Evolutionary conservation across 768 basidiomycete genomes (phyloP).

Genomic region (Strobilomyces confusus): DNA sequence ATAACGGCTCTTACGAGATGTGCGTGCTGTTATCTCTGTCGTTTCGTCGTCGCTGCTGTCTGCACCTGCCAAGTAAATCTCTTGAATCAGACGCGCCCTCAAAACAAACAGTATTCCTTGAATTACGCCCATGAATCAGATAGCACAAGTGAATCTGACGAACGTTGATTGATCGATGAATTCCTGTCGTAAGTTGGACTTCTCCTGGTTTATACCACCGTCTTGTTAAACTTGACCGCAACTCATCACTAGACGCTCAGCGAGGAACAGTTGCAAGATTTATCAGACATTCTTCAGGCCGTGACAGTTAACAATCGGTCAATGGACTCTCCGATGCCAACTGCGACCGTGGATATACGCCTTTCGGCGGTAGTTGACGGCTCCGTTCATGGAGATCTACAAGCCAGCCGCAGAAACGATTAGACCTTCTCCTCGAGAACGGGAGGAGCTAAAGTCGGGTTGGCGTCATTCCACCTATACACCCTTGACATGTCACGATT

Average conservation of each 20-base stretch:
- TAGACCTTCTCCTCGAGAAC: too few relatives aligned
- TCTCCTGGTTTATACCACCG: too few relatives aligned
- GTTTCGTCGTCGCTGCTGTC: slow-evolving; percentile 7
- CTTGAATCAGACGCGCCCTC: background rate
- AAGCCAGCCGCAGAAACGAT: too few relatives aligned
- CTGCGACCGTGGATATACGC: too few relatives aligned
- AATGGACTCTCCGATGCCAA: background rate
- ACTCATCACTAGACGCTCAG: background rate
- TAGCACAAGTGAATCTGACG: background rate
- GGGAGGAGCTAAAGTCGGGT: too few relatives aligned
- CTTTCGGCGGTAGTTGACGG: too few relatives aligned
- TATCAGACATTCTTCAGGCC: background rate
- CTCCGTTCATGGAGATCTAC: too few relatives aligned
- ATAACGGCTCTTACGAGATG: slow-evolving; percentile 10
- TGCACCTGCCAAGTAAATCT: background rate
- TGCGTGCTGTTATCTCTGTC: slow-evolving; percentile 1
- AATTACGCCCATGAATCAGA: background rate
- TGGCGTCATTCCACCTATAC: background rate
- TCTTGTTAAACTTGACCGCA: background rate
- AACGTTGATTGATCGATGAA: background rate
- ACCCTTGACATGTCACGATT: too few relatives aligned
- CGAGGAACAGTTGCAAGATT: background rate
- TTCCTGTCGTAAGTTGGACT: background rate
- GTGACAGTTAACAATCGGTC: background rate
- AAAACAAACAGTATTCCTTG: background rate